Percentiles rank a stretch among this genome's conserved stretches.
Evolutionary conservation across 2,329 filamentous ascomycete species (phyloP).

Genomic region (Amesomyces nigricolor): DNA sequence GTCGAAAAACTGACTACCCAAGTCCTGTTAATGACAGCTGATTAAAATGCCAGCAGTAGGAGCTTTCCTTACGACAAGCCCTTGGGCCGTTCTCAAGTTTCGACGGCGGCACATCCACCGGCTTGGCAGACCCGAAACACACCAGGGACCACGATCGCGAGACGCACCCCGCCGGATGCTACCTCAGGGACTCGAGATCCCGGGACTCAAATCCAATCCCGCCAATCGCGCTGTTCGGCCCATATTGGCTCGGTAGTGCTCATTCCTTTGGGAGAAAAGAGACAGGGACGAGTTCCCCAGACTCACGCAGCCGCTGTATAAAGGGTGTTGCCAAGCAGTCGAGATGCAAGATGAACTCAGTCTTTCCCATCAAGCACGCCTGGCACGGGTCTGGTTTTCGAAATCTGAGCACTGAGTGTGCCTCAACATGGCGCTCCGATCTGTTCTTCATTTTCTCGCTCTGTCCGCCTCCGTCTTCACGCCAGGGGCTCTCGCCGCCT

Average conservation of each 20-base stretch:
- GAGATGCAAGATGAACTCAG: background rate
- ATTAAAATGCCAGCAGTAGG: no score
- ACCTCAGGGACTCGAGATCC: constrained; percentile 12
- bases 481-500: constrained; percentile 34
- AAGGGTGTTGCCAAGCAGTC: background rate
- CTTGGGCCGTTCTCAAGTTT: no score
- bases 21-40: no score
- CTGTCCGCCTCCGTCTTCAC: constrained; percentile 18
- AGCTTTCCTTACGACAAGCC: no score
- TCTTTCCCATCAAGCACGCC: background rate
- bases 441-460: constrained; percentile 16
- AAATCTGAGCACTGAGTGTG: background rate
- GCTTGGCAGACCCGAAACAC: constrained; percentile 22
- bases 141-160: constrained; percentile 3
- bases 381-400: background rate
- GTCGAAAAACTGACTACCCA: no score
- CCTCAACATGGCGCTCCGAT: constrained; percentile 20
- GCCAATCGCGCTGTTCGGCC: constrained; percentile 18
- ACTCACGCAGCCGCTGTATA: background rate
- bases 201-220: constrained; percentile 14
- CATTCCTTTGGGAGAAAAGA: constrained; percentile 8
- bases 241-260: constrained; percentile 13
- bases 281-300: constrained; percentile 3
- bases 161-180: constrained; percentile 16
- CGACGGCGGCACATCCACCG: constrained; percentile 13